Base-by-base conservation (phyloP, 164 flowering plant species). In the Paratinospora sagittata region DNA sequence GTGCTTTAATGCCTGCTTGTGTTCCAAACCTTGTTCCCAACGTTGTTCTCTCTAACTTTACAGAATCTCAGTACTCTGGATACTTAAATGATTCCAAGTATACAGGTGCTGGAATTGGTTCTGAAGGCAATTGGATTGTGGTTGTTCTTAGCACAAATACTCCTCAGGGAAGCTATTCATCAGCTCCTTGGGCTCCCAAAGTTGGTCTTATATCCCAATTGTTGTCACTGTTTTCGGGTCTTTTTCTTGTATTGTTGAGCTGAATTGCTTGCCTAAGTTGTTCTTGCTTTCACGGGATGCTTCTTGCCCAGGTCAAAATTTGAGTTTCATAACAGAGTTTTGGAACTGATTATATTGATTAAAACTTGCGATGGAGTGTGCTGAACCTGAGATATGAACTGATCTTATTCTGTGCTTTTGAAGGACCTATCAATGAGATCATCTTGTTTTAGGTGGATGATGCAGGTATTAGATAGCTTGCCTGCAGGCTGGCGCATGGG, bases 11-110 rank as follows among this genome's bases (percentile, higher is more conserved):
- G 87, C 97, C 93, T 34, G 92, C 88, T 26, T 89, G 97, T 61
- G 92, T 91, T 72, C 93, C 90, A 14, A 69, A 78, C 75, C 81
- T 86, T 52, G 86, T 30, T 7, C 74, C 85, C 1, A 69, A 69
- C 27, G 79, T 82, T 0, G 89, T 93, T 24, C 88, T 93, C 12
- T 70, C 89, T 0, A 93, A 93, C 76, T 93, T 77, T 80, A 93
- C 98, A 0, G 75, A 79, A 65, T 73, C 91, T 33, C 89, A 81
- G 74, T 90, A 89, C 76, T 81, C 87, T 0, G 43, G 26, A 0
- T 43, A 68, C 70, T 80, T 89, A 26, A 88, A 88, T 34, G 84
- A 84, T 75, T 79, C 83, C 74, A 75, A 78, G 69, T 91, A 74
- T 68, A 80, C 82, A 0, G 92, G 90, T 49, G 80, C 55, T 60